Percentiles rank a stretch among this genome's conserved stretches.
Evolutionary conservation across 2,329 filamentous ascomycete species (phyloP).

Genomic region (Diaporthe sp.): DNA sequence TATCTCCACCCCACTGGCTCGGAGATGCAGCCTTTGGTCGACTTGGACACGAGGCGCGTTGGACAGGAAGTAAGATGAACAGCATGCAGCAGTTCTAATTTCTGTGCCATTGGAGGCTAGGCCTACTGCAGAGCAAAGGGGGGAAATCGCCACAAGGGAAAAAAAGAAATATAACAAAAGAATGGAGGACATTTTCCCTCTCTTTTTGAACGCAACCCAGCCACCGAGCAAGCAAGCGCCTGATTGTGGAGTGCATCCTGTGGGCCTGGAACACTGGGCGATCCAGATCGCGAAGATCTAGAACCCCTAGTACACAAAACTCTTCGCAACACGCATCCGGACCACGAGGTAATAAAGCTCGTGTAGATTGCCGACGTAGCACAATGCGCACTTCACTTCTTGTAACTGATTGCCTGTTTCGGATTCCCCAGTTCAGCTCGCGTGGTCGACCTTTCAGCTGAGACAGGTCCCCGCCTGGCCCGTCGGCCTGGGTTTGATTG

Average conservation of each 20-base stretch:
- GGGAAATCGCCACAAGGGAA: background rate
- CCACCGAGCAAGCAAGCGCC: background rate
- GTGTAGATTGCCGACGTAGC: constrained; percentile 18
- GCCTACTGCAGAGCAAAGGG: background rate
- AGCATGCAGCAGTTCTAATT: background rate
- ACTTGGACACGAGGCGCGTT: background rate
- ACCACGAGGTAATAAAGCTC: constrained; percentile 1
- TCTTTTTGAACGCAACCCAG: background rate
- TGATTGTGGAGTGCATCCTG: background rate
- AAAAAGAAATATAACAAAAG: background rate
- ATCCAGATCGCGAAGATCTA: background rate
- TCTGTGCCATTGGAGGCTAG: background rate
- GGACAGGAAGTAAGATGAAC: background rate
- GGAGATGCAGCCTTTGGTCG: background rate
- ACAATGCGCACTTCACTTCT: constrained; percentile 5
- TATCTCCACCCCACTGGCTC: no score
- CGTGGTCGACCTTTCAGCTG: constrained; percentile 33
- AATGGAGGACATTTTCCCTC: no score
- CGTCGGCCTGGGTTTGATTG: background rate
- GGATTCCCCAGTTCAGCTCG: constrained; percentile 25
- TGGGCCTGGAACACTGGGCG: background rate
- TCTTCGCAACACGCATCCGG: background rate
- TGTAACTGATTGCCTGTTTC: constrained; percentile 15
- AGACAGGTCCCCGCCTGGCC: background rate
- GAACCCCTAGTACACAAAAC: background rate